A percentile compares a stretch with the other conserved stretches of the same genome.
Conservation (phyloP, 2,329 filamentous ascomycete species). For the Chlorencoelia australis region DNA sequence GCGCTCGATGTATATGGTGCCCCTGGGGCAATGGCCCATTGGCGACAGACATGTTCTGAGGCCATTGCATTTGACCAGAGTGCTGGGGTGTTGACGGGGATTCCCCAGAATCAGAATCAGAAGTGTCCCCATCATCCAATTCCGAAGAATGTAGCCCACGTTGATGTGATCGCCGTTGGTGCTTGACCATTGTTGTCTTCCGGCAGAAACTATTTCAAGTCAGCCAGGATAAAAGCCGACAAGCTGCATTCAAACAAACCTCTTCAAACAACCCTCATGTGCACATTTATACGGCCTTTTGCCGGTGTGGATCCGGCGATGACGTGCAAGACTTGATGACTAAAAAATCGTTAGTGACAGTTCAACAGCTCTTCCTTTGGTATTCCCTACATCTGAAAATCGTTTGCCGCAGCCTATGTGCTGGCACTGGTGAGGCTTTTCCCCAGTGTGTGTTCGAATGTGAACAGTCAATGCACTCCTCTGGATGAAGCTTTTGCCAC, state of each 20-base stretch:
- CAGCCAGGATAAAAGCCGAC: slow-evolving; percentile 3
- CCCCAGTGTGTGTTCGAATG: slow-evolving; percentile 59
- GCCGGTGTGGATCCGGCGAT: slow-evolving; percentile 63
- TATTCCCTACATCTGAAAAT: slow-evolving; percentile 48
- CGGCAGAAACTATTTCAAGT: slow-evolving; percentile 49
- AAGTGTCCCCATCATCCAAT: slow-evolving; percentile 28
- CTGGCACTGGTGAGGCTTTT: slow-evolving; percentile 62
- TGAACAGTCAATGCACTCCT: slow-evolving; percentile 61
- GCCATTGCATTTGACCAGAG: slow-evolving; percentile 40
- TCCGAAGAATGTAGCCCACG: slow-evolving; percentile 46
- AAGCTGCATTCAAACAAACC: slow-evolving; percentile 17
- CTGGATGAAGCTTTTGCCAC: slow-evolving; percentile 63
- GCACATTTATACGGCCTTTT: slow-evolving; percentile 57
- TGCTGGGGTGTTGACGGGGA: slow-evolving; percentile 49
- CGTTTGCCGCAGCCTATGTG: slow-evolving; percentile 56
- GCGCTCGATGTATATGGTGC: slow-evolving; percentile 36
- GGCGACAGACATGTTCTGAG: slow-evolving; percentile 33
- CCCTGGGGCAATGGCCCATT: slow-evolving; percentile 25
- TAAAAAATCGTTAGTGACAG: slow-evolving; percentile 14
- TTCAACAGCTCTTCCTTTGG: neutral
- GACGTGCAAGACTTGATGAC: slow-evolving; percentile 32
- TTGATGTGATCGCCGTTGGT: slow-evolving; percentile 52
- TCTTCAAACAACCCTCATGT: slow-evolving; percentile 31
- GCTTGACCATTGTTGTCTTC: slow-evolving; percentile 63
- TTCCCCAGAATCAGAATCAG: slow-evolving; percentile 36